These are phyloP conservation scores for Talaromyces atroroseus DNA, from an alignment of 2,329 filamentous ascomycete species.

Conservation along the genomic window DNA sequence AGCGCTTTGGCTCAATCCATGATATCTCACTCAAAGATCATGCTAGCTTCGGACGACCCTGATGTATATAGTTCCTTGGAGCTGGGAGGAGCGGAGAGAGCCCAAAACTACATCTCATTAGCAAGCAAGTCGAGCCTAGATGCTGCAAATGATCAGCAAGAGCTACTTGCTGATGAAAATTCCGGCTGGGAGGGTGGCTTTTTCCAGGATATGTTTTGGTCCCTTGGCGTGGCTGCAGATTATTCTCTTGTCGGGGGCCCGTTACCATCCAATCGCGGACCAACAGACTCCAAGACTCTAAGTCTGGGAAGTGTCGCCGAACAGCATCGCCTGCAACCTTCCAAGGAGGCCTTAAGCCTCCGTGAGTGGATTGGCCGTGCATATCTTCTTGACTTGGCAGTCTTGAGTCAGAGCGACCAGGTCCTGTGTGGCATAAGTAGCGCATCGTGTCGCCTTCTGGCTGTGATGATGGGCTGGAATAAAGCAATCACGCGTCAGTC, in stretches of 20 bases:
- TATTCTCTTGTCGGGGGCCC: conserved; percentile 26
- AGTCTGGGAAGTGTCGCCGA: conserved; percentile 7
- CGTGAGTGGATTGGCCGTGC: conserved; percentile 72
- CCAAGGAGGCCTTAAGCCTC: conserved; percentile 53
- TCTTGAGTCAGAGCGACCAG: conserved; percentile 63
- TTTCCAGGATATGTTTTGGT: conserved; percentile 76
- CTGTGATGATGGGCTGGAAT: conserved; percentile 85
- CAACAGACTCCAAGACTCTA: conserved; percentile 11
- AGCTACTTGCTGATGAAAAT: conserved; percentile 56
- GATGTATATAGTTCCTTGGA: conserved; percentile 64
- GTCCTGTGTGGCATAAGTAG: conserved; percentile 70
- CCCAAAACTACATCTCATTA: conserved; percentile 71
- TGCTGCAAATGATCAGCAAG: conserved; percentile 7
- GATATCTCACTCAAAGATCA: conserved; percentile 41
- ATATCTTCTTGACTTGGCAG: conserved; percentile 73
- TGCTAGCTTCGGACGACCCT: conserved; percentile 78
- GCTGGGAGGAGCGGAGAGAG: conserved; percentile 51
- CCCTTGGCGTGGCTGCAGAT: conserved; percentile 48
- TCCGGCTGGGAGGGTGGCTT: conserved; percentile 88
- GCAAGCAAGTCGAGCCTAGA: conserved; percentile 64
- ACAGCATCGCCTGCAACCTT: conserved; percentile 21
- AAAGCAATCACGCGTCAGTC: conserved; percentile 50
- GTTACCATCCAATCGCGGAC: conserved; percentile 17
- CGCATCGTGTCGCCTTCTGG: conserved; percentile 62
- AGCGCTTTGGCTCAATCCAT: conserved; percentile 20